phyloP scores from a whole-genome alignment of 176 grass and related monocot species.

The Miscanthus lutarioriparius region DNA sequence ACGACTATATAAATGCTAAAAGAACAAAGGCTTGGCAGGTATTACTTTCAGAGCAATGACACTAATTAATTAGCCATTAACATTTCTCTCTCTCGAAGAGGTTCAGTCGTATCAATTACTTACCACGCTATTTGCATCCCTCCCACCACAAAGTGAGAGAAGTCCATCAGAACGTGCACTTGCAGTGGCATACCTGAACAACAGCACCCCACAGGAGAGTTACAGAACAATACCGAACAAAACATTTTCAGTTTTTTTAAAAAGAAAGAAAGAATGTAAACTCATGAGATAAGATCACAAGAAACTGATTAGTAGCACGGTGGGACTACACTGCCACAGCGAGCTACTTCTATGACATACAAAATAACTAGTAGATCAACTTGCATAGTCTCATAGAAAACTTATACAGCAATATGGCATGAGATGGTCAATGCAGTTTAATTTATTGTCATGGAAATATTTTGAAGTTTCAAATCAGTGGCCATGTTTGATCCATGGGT shows the following conservation, averaged over 20 bases:
- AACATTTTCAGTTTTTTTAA: background rate
- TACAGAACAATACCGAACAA: conserved; percentile 23
- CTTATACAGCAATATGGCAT: background rate
- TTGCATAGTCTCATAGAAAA: conserved; percentile 35
- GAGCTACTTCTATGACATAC: conserved; percentile 24
- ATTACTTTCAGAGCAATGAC: background rate
- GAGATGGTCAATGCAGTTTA: conserved; percentile 9
- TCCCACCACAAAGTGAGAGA: conserved; percentile 94
- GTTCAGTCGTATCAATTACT: conserved; percentile 13
- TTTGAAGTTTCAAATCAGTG: conserved; percentile 11
- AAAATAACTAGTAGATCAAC: conserved; percentile 35
- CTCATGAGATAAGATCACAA: conserved; percentile 26
- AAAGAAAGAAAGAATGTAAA: conserved; percentile 25
- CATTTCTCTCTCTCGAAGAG: background rate
- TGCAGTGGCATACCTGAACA: conserved; percentile 97
- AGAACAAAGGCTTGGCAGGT: background rate
- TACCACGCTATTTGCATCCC: conserved; percentile 99
- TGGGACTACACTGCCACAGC: conserved; percentile 23
- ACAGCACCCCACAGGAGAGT: conserved; percentile 26
- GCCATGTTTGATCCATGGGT: too few species aligned
- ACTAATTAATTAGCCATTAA: background rate
- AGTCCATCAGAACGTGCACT: conserved; percentile 99
- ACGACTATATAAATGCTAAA: background rate
- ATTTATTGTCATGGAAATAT: conserved; percentile 12
- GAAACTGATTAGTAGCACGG: conserved; percentile 36